phyloP scores from a whole-genome alignment of 305 asterid genomes.

The Fraxinus albicans region DNA sequence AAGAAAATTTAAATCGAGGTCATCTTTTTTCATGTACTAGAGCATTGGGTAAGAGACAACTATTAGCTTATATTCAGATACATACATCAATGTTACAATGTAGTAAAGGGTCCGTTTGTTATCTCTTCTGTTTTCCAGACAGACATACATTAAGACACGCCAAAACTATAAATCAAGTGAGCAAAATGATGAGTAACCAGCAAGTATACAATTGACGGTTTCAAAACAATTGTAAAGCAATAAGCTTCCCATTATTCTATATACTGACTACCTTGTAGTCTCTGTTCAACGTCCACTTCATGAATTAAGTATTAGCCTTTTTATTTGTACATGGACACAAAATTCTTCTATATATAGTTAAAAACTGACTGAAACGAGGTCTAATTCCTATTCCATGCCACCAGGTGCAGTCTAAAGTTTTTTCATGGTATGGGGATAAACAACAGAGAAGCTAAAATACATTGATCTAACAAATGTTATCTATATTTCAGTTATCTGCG shows the following conservation, averaged over 20 bases:
- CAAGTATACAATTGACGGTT: neutral
- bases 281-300: neutral
- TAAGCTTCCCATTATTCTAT: neutral
- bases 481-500: neutral
- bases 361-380: neutral
- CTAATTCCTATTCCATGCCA: neutral
- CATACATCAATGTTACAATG: neutral
- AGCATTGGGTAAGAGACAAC: neutral
- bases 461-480: neutral
- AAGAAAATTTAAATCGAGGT: neutral
- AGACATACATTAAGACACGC: neutral
- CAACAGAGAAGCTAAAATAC: neutral
- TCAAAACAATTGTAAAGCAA: neutral
- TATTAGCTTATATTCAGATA: neutral
- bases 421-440: neutral
- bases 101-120: neutral
- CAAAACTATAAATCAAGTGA: conserved; percentile 4
- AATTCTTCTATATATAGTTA: neutral
- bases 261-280: neutral
- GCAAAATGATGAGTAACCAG: neutral
- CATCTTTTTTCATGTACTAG: neutral
- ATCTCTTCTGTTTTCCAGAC: neutral
- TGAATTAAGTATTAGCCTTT: neutral
- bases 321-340: neutral
- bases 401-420: neutral